A percentile compares a stretch with the other conserved stretches of the same genome.
Evolutionary conservation across 78 protist species (phyloP).

Genomic region (Bodo saltans): DNA sequence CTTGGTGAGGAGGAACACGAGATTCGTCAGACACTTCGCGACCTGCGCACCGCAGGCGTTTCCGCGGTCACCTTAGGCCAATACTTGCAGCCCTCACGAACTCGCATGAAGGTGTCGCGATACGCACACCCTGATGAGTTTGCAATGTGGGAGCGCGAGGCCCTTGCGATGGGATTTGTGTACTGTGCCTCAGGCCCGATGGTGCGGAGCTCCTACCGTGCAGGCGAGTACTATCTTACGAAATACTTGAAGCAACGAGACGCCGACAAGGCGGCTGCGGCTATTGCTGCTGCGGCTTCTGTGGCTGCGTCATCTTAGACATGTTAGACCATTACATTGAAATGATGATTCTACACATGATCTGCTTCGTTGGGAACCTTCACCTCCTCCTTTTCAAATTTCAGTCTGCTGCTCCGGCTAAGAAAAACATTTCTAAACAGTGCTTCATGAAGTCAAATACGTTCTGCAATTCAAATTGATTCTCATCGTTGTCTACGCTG

Average conservation of each 20-base stretch:
- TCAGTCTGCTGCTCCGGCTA: too few species aligned
- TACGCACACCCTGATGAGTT: conserved; percentile 69
- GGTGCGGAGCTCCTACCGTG: conserved; percentile 52
- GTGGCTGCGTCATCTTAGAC: too few species aligned
- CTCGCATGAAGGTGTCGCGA: conserved; percentile 58
- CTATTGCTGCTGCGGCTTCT: not conserved
- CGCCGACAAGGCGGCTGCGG: not conserved
- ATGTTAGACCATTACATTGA: too few species aligned
- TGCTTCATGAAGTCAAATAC: too few species aligned
- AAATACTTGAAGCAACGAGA: conserved; percentile 6
- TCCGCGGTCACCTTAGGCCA: conserved; percentile 72
- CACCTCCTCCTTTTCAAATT: too few species aligned
- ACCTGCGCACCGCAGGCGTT: conserved; percentile 57
- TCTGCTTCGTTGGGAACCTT: too few species aligned
- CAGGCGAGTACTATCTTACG: conserved; percentile 29
- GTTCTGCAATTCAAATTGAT: too few species aligned
- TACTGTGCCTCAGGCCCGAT: conserved; percentile 71
- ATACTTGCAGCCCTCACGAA: conserved; percentile 59
- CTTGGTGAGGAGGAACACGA: conserved; percentile 79
- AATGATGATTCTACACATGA: too few species aligned
- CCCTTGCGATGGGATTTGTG: conserved; percentile 60
- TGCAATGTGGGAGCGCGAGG: conserved; percentile 40
- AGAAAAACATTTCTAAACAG: too few species aligned
- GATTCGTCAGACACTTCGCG: conserved; percentile 64
- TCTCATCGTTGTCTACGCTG: too few species aligned